Percentiles rank a stretch among this genome's conserved stretches.
Conservation (phyloP, 2,329 filamentous ascomycete species). For the Cyclaneusma minus region DNA sequence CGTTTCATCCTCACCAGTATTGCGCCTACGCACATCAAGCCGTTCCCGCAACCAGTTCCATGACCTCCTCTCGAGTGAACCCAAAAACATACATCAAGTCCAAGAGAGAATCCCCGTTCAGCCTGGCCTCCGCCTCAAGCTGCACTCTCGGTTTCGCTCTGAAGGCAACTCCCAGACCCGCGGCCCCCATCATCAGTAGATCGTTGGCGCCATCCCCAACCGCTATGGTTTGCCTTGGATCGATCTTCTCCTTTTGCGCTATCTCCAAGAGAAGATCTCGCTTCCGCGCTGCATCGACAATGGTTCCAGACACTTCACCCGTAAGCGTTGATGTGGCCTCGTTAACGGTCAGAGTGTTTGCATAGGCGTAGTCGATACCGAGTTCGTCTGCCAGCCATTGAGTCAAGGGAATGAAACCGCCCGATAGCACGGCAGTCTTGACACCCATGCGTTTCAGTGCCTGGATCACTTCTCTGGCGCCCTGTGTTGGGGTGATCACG, state of each 20-base stretch:
- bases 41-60: conserved; percentile 29
- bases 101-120: conserved; percentile 56
- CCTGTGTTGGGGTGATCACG: conserved; percentile 66
- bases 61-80: conserved; percentile 48
- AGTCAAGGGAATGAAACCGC: conserved; percentile 82
- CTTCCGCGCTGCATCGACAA: conserved; percentile 66
- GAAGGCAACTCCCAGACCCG: conserved; percentile 67
- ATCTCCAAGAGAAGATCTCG: conserved; percentile 56
- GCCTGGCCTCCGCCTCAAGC: conserved; percentile 53
- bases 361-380: conserved; percentile 74
- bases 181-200: conserved; percentile 60
- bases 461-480: conserved; percentile 58
- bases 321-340: conserved; percentile 41
- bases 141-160: conserved; percentile 76
- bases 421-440: conserved; percentile 81
- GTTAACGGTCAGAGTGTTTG: conserved; percentile 65
- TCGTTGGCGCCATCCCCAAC: conserved; percentile 77
- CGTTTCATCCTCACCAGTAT: too few relatives aligned
- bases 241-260: conserved; percentile 48
- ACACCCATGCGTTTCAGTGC: conserved; percentile 66
- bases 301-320: conserved; percentile 54
- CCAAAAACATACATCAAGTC: conserved; percentile 65
- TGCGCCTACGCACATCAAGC: too few relatives aligned
- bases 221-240: conserved; percentile 51
- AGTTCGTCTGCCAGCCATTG: conserved; percentile 70